Evolutionary conservation across 805 yeast species (phyloP), one percentile per base, ranked within the genome.

Genomic region (Gaillardinia entomophila): DNA sequence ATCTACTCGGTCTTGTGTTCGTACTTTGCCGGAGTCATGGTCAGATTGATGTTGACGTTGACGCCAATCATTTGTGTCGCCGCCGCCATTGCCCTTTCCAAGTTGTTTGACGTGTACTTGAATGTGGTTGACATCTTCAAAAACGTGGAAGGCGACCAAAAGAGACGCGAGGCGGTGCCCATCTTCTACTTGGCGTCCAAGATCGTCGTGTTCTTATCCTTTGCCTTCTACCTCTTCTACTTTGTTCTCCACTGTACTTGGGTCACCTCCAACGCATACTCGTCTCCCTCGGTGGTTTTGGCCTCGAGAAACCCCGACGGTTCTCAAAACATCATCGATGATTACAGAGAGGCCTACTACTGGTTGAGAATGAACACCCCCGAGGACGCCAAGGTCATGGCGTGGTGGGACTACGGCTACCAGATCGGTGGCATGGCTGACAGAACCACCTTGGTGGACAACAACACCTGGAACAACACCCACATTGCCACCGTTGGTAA

Each of bases 361-460:
- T 92, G 98, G 98, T 70, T 92, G 49, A 79, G 98, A 53, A 89
- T 90, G 96, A 92, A 92, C 66, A 92, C 98, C 1, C 79, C 84
- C 3, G 96, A 92, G 57, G 97, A 92, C 56, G 84, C 97, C 23
- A 89, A 85, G 60, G 83, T 92, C 40, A 87, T 94, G 82, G 82
- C 97, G 8, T 92, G 99, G 98, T 92, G 99, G 99, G 98, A 94
- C 68, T 94, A 94, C 55, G 99, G 99, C 34, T 92, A 92, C 62
- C 99, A 92, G 68, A 92, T 92, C 51, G 98, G 98, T 49, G 99
- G 99, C 42, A 92, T 92, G 97, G 98, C 98, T 28, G 98, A 92
- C 63, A 78, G 99, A 55, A 90, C 97, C 43, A 92, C 99, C 4
- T 71, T 92, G 47, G 99, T 94, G 25, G 99, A 92, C 61, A 92